phyloP scores from a whole-genome alignment of 306 rosid species.

The Cucumis cinereus region DNA sequence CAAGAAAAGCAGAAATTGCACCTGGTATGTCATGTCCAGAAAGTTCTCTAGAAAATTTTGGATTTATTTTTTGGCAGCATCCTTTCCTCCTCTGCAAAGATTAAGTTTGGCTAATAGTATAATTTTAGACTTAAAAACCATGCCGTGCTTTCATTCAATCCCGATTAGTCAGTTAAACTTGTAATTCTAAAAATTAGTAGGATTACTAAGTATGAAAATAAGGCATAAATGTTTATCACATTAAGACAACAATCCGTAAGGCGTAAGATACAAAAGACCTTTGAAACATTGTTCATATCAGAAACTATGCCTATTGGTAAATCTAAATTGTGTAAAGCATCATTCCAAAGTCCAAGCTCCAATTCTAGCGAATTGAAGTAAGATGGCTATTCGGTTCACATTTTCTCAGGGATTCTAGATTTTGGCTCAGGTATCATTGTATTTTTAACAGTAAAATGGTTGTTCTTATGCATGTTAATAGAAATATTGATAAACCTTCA shows the following conservation, averaged over 20 bases:
- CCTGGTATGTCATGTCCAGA: conserved; percentile 34
- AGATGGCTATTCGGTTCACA: neutral
- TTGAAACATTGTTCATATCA: neutral
- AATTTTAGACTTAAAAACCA: neutral
- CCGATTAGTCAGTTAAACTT: neutral
- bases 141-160: neutral
- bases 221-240: neutral
- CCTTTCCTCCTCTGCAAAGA: neutral
- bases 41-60: neutral
- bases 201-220: neutral
- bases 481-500: neutral
- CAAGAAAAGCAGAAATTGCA: conserved; percentile 78
- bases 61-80: neutral
- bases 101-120: neutral
- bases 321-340: neutral
- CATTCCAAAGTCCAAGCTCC: neutral
- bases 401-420: neutral
- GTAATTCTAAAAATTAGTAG: neutral
- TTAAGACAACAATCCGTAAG: neutral
- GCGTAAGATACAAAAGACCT: neutral
- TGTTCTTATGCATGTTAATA: neutral
- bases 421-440: neutral
- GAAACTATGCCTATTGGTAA: neutral
- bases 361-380: neutral
- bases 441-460: neutral